A percentile compares a stretch with the other conserved stretches of the same genome.
phyloP scores from a whole-genome alignment of 2,329 filamentous ascomycete species.

The Epichloe gansuensis region DNA sequence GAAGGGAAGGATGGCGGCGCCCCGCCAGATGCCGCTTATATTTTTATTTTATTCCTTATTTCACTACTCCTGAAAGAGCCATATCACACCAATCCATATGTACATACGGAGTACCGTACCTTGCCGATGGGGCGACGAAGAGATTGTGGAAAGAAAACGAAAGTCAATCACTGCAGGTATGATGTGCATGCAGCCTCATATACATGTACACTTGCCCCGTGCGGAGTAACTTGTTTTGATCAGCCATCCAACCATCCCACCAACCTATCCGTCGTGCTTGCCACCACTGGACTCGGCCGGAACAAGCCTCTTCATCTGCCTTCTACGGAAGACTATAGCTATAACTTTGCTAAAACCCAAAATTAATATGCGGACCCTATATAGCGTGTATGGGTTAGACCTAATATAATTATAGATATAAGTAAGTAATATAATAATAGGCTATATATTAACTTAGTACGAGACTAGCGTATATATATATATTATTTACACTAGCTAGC shows the following conservation, averaged over 20 bases:
- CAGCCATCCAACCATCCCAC: no score
- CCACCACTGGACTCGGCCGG: not conserved
- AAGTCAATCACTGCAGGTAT: slow-evolving; percentile 1
- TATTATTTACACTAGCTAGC: no score
- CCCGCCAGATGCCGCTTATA: not conserved
- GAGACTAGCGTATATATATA: no score
- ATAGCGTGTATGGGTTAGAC: no score
- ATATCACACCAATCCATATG: not conserved
- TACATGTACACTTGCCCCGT: not conserved
- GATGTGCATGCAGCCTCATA: not conserved
- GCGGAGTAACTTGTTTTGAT: no score
- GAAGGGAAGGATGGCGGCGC: not conserved
- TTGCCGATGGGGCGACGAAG: not conserved
- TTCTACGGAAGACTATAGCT: no score
- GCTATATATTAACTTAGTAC: no score
- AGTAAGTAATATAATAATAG: no score
- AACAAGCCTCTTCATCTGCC: not conserved
- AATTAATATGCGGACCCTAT: no score
- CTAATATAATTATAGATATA: no score
- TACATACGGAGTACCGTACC: not conserved
- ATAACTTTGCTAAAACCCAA: no score
- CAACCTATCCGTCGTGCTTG: not conserved
- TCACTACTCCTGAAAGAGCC: not conserved
- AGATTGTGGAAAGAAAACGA: not conserved
- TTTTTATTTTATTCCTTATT: not conserved